phyloP scores from a whole-genome alignment of 2,329 filamentous ascomycete genomes.

The Apiospora sp. region DNA sequence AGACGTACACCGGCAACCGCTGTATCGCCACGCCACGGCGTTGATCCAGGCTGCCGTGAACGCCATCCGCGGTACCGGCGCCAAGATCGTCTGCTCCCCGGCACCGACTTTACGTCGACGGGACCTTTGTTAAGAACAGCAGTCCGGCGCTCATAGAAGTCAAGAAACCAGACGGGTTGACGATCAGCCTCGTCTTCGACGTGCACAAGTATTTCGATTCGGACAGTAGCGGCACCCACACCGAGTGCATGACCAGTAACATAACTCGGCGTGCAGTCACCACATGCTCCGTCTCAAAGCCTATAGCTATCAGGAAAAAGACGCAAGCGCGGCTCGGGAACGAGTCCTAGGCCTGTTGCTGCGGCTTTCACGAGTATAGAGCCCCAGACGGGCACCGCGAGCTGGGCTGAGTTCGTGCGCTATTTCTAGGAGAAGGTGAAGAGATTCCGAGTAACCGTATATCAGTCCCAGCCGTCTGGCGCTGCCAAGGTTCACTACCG shows the following conservation, averaged over 20 bases:
- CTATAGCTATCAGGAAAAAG: constrained; percentile 25
- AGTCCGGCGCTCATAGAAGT: constrained; percentile 60
- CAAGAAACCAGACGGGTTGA: constrained; percentile 65
- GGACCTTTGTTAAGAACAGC: constrained; percentile 56
- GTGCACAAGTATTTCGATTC: constrained; percentile 68
- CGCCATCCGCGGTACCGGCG: constrained; percentile 69
- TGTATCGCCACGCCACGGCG: constrained; percentile 37
- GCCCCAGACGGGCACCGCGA: constrained; percentile 60
- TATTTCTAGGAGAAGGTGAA: constrained; percentile 49
- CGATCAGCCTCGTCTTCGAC: constrained; percentile 64
- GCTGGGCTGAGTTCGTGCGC: constrained; percentile 69
- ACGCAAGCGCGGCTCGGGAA: constrained; percentile 1
- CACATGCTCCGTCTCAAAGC: too few species aligned
- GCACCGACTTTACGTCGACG: constrained; percentile 64
- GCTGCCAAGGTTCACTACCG: constrained; percentile 12
- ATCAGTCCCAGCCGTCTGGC: constrained; percentile 31
- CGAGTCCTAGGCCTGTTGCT: constrained; percentile 71
- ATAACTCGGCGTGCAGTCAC: constrained; percentile 37
- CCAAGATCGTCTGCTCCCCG: constrained; percentile 67
- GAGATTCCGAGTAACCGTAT: too few species aligned
- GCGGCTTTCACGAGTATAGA: constrained; percentile 66
- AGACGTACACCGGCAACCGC: too few species aligned
- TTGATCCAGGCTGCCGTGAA: constrained; percentile 70
- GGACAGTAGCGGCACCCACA: constrained; percentile 62
- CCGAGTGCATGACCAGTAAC: constrained; percentile 56